Evolutionary conservation across 495 filamentous ascomycete genomes (phyloP), one percentile per base, ranked within the genome.

Genomic region (Aspergillus hancockii): DNA sequence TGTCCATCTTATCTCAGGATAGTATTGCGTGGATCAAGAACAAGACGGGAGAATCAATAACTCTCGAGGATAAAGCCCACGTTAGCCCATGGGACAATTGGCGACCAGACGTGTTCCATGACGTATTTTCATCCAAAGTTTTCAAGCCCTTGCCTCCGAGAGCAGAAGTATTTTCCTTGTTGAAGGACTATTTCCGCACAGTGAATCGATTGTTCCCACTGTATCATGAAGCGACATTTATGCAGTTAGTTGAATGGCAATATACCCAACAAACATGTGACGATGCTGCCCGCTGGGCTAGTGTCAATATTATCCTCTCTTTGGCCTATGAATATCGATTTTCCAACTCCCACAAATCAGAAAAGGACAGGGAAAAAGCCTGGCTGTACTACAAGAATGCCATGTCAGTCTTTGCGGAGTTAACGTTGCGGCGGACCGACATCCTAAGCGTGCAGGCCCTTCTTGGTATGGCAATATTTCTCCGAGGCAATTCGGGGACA

Each of bases 11-110:
- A 71, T 97, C 93, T 2, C 91, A 91, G 21, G 92, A 93, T 68
- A 94, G 94, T 41, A 92, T 98, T 52, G 89, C 96, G 66, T 98
- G 95, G 93, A 92, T 98, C 51, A 97, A 96, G 64, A 86, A 90
- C 58, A 97, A 93, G 76, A 96, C 92, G 31, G 94, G 94, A 18
- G 93, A 97, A 65, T 82, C 67, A 16, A 92, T 95, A 83, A 87
- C 98, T 32, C 85, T 88, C 6, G 80, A 85, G 23, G 81, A 85
- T 22, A 87, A 87, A 0, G 80, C 84, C 19, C 86, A 91, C 59
- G 90, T 93, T 56, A 86, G 87, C 67, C 92, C 91, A 59, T 96
- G 89, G 89, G 87, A 86, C 51, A 85, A 89, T 55, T 97, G 93
- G 93, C 93, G 91, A 60, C 90, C 91, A 6, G 92, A 97, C 71